Percentiles rank a stretch among this genome's conserved stretches.
Evolutionary conservation across 176 grass and related monocot genomes (phyloP).

Genomic region (Oryza glaberrima): DNA sequence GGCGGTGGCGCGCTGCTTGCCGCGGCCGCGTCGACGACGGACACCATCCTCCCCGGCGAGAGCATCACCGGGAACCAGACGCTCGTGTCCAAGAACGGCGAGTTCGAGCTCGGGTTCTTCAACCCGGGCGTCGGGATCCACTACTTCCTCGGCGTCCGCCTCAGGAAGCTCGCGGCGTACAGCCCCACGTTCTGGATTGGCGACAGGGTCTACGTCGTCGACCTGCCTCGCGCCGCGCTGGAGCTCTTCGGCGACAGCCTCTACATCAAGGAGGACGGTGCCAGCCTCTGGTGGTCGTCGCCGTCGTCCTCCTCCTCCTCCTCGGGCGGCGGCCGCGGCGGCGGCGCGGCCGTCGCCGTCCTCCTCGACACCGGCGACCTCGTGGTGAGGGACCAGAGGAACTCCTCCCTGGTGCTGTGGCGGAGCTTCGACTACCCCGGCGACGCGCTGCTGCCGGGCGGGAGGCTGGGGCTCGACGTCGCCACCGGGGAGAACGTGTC

Average conservation of each 20-base stretch:
- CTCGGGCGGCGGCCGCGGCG: no score
- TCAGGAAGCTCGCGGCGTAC: neutral
- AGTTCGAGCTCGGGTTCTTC: slow-evolving; percentile 34
- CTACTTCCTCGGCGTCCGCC: slow-evolving; percentile 33
- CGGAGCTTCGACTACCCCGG: slow-evolving; percentile 58
- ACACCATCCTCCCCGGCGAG: slow-evolving; percentile 25
- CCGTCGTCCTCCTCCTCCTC: neutral
- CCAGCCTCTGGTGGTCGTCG: slow-evolving; percentile 20
- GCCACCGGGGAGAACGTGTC: slow-evolving; percentile 48
- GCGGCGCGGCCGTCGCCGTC: slow-evolving; percentile 4
- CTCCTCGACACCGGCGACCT: slow-evolving; percentile 45
- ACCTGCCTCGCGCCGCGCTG: no score
- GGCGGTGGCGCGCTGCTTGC: neutral
- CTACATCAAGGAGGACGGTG: no score
- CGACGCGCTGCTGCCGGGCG: slow-evolving; percentile 45
- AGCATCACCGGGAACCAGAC: slow-evolving; percentile 35
- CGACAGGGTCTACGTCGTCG: neutral
- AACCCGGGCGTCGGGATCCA: slow-evolving; percentile 12
- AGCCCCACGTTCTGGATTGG: slow-evolving; percentile 32
- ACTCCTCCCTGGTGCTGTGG: slow-evolving; percentile 42
- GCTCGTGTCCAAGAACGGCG: slow-evolving; percentile 32
- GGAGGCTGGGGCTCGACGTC: slow-evolving; percentile 44
- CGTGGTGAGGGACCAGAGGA: slow-evolving; percentile 32
- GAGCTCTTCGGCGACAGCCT: no score
- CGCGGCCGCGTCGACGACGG: neutral